These are phyloP conservation scores for Aspergillus sclerotioniger DNA, from an alignment of 495 filamentous ascomycete species.

Conservation along the genomic window DNA sequence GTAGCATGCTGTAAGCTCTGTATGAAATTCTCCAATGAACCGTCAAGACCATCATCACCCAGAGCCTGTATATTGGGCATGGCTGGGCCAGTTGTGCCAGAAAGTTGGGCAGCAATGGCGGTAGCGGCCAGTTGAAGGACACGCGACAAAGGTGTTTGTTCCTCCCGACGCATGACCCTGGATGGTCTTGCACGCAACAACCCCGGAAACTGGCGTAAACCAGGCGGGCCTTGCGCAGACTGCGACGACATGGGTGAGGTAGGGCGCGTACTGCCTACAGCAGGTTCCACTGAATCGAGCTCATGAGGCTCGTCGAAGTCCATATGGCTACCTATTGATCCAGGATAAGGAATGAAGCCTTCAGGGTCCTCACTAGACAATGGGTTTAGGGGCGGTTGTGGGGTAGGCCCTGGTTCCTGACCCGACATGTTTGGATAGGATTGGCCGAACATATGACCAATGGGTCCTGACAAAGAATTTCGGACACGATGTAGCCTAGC, in stretches of 20 bases:
- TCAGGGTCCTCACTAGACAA: slow-evolving; percentile 23
- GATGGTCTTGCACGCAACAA: slow-evolving; percentile 49
- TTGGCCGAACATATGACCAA: slow-evolving; percentile 47
- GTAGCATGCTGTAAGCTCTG: slow-evolving; percentile 55
- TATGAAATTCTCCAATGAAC: slow-evolving; percentile 56
- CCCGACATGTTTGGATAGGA: slow-evolving; percentile 23
- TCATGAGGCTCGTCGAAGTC: slow-evolving; percentile 44
- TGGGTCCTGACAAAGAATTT: slow-evolving; percentile 43
- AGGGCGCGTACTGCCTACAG: slow-evolving; percentile 23
- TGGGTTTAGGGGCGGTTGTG: slow-evolving; percentile 22
- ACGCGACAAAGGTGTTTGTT: slow-evolving; percentile 56
- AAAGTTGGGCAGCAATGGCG: slow-evolving; percentile 59
- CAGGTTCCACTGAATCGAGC: slow-evolving; percentile 43
- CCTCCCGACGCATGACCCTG: slow-evolving; percentile 50
- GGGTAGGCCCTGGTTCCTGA: slow-evolving; percentile 17
- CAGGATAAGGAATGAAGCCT: slow-evolving; percentile 31
- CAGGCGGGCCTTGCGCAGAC: slow-evolving; percentile 25
- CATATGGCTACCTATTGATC: slow-evolving; percentile 42
- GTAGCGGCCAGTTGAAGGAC: slow-evolving; percentile 60
- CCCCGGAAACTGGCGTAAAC: slow-evolving; percentile 41
- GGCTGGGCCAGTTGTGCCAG: slow-evolving; percentile 52
- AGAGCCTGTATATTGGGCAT: slow-evolving; percentile 58
- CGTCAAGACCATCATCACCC: slow-evolving; percentile 56
- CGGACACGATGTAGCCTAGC: slow-evolving; percentile 43
- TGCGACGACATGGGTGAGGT: slow-evolving; percentile 27